Base-by-base conservation (phyloP, 306 rosid species). In the Sophora flavescens region DNA sequence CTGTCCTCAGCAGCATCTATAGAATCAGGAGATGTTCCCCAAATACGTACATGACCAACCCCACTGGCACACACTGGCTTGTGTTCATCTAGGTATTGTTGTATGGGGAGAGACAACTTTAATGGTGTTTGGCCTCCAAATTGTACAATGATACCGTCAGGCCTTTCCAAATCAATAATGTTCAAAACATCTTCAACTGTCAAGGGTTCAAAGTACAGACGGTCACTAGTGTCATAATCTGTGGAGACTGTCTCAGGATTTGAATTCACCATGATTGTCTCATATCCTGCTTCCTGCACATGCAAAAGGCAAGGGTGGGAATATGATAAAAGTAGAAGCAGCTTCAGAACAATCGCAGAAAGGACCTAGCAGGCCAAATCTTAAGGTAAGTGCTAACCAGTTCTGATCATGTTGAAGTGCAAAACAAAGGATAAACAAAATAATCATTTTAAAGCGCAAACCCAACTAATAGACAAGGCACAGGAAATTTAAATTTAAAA, bases 111-210 rank as follows among this genome's bases (percentile, higher is more conserved):
- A 74, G 98, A 79, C 62, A 96, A 78, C 86, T 96, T 92, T 82
- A 96, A 75, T 3, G 99, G 97, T 64, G 99, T 96, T 87, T 96
- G 99, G 82, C 98, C 99, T 80, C 99, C 99, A 85, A 96, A 96
- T 74, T 96, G 99, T 38, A 96, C 97, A 82, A 96, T 96, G 87
- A 96, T 96, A 16, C 99, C 99, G 74, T 92, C 98, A 33, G 99
- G 99, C 77, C 90, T 87, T 83, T 96, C 99, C 87, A 96, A 81
- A 75, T 91, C 97, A 75, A 92, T 96, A 57, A 96, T 86, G 88
- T 93, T 96, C 50, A 80, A 44, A 81, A 96, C 93, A 67, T 93
- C 99, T 86, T 96, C 97, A 58, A 88, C 84, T 2, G 99, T 96
- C 83, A 91, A 79, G 30, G 97, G 98, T 80, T 96, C 98, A 82